A percentile compares a stretch with the other conserved stretches of the same genome.
Evolutionary conservation across 331 rosid species (phyloP).

Genomic region (Malus hybrid): DNA sequence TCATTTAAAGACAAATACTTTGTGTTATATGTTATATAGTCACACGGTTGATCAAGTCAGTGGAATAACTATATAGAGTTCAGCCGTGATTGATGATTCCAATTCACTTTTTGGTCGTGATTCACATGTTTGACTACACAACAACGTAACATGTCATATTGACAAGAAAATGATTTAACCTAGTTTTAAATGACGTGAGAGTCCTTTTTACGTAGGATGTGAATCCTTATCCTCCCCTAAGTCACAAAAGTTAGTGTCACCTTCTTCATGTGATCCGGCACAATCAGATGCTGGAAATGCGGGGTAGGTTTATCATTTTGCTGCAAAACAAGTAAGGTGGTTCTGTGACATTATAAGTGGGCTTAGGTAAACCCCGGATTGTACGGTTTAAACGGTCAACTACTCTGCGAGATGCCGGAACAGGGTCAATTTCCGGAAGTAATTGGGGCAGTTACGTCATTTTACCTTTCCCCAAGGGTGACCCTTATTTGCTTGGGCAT

Average conservation of each 20-base stretch:
- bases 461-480: neutral
- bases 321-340: neutral
- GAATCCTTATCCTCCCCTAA: neutral
- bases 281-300: neutral
- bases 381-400: constrained; percentile 10
- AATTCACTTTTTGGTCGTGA: neutral
- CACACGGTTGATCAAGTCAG: neutral
- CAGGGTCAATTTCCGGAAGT: neutral
- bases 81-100: neutral
- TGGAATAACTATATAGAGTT: neutral
- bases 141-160: neutral
- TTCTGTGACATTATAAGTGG: neutral
- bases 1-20: neutral
- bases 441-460: constrained; percentile 23
- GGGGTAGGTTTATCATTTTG: constrained; percentile 23
- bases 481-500: neutral
- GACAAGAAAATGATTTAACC: neutral
- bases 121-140: neutral
- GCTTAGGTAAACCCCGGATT: neutral
- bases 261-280: neutral
- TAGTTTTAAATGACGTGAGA: neutral
- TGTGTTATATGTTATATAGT: no score
- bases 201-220: neutral
- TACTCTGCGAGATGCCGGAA: neutral
- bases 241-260: neutral